Evolutionary conservation across 2,329 filamentous ascomycete genomes (phyloP).

Genomic region (Shiraia sp.): DNA sequence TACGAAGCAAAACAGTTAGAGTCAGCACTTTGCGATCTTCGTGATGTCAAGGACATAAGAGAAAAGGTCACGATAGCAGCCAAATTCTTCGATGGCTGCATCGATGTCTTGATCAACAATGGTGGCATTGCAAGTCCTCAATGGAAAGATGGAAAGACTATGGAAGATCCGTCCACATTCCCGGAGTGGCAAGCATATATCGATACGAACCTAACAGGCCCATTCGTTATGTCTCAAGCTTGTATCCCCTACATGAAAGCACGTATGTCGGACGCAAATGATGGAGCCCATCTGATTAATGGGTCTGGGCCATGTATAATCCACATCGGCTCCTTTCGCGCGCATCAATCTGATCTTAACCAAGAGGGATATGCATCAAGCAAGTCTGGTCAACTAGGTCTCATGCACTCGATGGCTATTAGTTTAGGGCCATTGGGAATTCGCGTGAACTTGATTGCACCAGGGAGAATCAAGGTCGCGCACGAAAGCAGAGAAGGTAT

Average conservation of each 20-base stretch:
- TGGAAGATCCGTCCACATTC: slow-evolving; percentile 50
- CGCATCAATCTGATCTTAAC: slow-evolving; percentile 52
- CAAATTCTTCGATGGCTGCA: slow-evolving; percentile 47
- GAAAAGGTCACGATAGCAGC: slow-evolving; percentile 47
- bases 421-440: slow-evolving; percentile 51
- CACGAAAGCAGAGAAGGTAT: slow-evolving; percentile 50
- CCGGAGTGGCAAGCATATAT: slow-evolving; percentile 52
- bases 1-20: slow-evolving; percentile 40
- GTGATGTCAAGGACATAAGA: slow-evolving; percentile 48
- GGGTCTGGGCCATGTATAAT: slow-evolving; percentile 51
- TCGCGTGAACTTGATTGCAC: slow-evolving; percentile 54
- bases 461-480: slow-evolving; percentile 52
- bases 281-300: slow-evolving; percentile 31
- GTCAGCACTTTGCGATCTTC: slow-evolving; percentile 51
- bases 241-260: slow-evolving; percentile 54
- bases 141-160: slow-evolving; percentile 52
- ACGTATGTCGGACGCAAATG: slow-evolving; percentile 23
- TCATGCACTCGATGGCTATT: slow-evolving; percentile 57
- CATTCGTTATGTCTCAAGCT: slow-evolving; percentile 53
- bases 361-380: slow-evolving; percentile 57
- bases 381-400: slow-evolving; percentile 56
- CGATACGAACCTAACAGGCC: slow-evolving; percentile 53
- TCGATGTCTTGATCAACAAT: slow-evolving; percentile 47
- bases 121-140: slow-evolving; percentile 43
- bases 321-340: slow-evolving; percentile 53